These are phyloP conservation scores for Lantana camara DNA, from an alignment of 257 asterid genomes.

Conservation along the genomic window DNA sequence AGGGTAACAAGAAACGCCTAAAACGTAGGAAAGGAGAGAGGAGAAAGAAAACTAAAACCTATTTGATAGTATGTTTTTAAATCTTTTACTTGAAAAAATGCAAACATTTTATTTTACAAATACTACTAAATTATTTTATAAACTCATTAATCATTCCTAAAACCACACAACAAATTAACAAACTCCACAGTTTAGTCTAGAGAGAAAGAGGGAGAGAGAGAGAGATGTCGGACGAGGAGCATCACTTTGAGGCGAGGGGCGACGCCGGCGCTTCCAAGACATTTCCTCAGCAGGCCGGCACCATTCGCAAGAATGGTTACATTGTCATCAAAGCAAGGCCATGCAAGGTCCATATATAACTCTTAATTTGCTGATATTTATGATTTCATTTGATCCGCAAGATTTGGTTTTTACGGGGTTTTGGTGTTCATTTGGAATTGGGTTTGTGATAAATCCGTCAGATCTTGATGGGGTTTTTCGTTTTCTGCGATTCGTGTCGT, in stretches of 20 bases:
- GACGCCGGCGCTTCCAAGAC: conserved; percentile 36
- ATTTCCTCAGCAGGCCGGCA: conserved; percentile 45
- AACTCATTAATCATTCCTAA: neutral
- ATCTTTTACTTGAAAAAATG: no score
- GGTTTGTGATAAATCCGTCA: conserved; percentile 8
- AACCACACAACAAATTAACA: neutral
- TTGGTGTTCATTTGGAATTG: neutral
- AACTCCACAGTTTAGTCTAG: neutral
- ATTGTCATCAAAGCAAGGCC: conserved; percentile 36
- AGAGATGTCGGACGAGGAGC: conserved; percentile 32
- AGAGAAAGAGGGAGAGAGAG: neutral
- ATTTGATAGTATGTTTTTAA: no score
- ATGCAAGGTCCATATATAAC: conserved; percentile 29
- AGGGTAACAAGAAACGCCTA: no score
- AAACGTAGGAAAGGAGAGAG: no score
- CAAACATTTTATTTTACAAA: no score
- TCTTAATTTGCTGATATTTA: no score
- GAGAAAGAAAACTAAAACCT: no score
- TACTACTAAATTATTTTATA: no score
- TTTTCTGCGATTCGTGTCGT: neutral
- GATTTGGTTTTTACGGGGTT: neutral
- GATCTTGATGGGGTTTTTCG: conserved; percentile 12
- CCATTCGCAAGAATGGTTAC: conserved; percentile 40
- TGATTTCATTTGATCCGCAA: neutral
- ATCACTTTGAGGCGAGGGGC: conserved; percentile 32